Base-by-base conservation (phyloP, 164 flowering plant species). In the Houttuynia cordata region DNA sequence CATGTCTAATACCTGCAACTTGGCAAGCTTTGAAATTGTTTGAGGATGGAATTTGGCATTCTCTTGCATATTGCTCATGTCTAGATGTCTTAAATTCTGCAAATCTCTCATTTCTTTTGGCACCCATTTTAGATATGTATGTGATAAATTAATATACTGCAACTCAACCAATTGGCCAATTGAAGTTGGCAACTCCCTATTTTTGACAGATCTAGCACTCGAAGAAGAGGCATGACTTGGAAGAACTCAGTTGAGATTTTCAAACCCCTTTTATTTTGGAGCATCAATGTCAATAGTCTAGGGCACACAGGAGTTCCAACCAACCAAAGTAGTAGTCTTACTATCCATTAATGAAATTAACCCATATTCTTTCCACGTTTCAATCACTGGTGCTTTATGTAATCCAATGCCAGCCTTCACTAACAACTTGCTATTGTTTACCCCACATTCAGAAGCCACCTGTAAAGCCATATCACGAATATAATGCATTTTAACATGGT, bases 231-330 rank as follows among this genome's bases (percentile, higher is more conserved):
- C 71, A 68, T 62, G 17, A 17, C 53, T 5, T 58, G 19, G 21
- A 68, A 68, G 20, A 68, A 68, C 10, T 23, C 18, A 10, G 53
- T 30, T 2, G 49, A 45, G 19, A 63, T 15, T 15, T 15, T 58
- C 21, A 25, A 18, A 53, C 62, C 7, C 0, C 8, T 8, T 51
- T 68, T 68, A 8, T 10, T 3, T 18, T 12, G 53, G 40, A 70
- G 66, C 56, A 70, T 13, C 51, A 65, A 39, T n/a, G 73, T 65
- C 12, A 12, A 4, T 14, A 70, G 55, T 52, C 61, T 65, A 2
- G 73, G 69, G 69, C 73, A 65, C 13, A 17, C 7, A 12, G 73
- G 69, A 9, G 5, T 17, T 10, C n/a, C n/a, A n/a, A n/a, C 20
- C 60, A 1, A 10, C 12, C 12, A 65, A 12, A 24, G 51, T 17